These are phyloP conservation scores for Fereydounia khargensis DNA, from an alignment of 1,284 basidiomycete genomes.

Conservation along the genomic window DNA sequence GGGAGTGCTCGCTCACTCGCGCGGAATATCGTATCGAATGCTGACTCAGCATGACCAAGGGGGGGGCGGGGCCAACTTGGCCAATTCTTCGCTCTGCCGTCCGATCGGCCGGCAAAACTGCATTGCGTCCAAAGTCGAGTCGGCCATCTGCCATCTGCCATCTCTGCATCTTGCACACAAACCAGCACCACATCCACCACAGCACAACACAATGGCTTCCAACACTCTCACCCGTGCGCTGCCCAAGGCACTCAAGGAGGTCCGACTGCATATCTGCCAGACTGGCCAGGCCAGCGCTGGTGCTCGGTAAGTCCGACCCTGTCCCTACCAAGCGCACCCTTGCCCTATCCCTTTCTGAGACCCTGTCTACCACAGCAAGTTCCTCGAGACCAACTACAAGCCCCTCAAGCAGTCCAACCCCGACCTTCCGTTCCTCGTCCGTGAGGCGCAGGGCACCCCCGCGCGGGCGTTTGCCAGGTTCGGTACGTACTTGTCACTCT, in stretches of 20 bases:
- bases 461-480: conserved; percentile 53
- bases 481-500: conserved; percentile 35
- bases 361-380: conserved; percentile 29
- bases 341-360: neutral
- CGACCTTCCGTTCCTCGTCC: conserved; percentile 51
- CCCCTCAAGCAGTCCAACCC: conserved; percentile 54
- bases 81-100: too few species aligned
- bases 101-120: too few species aligned
- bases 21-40: too few species aligned
- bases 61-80: too few species aligned
- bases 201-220: conserved; percentile 47
- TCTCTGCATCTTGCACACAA: too few species aligned
- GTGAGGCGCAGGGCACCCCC: conserved; percentile 50
- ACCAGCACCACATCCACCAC: too few species aligned
- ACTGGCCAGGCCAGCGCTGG: conserved; percentile 49
- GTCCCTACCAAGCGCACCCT: neutral
- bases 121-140: too few species aligned
- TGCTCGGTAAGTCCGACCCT: conserved; percentile 40
- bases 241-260: conserved; percentile 52
- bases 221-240: conserved; percentile 43
- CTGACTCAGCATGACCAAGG: too few species aligned
- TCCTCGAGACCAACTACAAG: conserved; percentile 50
- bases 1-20: too few species aligned
- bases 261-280: conserved; percentile 55
- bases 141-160: too few species aligned